Evolutionary conservation across 1,284 basidiomycete genomes (phyloP), one percentile per base, ranked within the genome.

Genomic region (Apiotrichum domesticum): DNA sequence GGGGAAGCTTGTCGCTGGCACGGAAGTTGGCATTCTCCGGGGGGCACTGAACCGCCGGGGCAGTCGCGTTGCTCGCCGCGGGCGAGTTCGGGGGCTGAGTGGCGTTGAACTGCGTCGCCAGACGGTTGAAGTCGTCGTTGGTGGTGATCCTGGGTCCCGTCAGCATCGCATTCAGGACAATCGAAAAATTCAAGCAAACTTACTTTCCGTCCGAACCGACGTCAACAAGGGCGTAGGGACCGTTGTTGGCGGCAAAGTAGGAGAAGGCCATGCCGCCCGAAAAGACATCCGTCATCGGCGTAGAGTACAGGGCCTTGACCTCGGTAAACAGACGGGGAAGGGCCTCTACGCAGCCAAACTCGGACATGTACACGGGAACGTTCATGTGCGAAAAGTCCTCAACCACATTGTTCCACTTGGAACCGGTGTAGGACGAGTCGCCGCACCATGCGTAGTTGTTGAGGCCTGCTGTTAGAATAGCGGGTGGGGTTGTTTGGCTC

Each of bases 321-420:
- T 96, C 91, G 41, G 84, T 86, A 88, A 89, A 96, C 33, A 85
- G 77, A 65, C 90, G 85, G 45, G 86, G 84, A 21, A 79, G 78
- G 29, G 72, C 76, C 10, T 77, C 81, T 68, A 86, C 84, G 68
- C 87, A 90, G 57, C 91, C 91, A 63, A 83, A 95, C 80, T 96
- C 91, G 71, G 88, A 88, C 78, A 94, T 90, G 80, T 94, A 94
- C 5, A 88, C 88, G 1, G 85, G 83, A 32, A 93, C 83, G 54
- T 89, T 88, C 72, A 87, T 85, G 60, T 75, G 62, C 11, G 59
- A 56, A 63, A 80, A 80, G 29, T 76, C 78, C 5, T 57, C 45
- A 34, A 75, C 72, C 54, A 78, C 75, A 29, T 59, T 56, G 46
- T 68, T 59, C 82, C 80, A 66, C 79, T 81, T 72, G 37, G 83